These are phyloP conservation scores for Ustilago hordei DNA, from an alignment of 1,284 basidiomycete genomes.

Conservation along the genomic window DNA sequence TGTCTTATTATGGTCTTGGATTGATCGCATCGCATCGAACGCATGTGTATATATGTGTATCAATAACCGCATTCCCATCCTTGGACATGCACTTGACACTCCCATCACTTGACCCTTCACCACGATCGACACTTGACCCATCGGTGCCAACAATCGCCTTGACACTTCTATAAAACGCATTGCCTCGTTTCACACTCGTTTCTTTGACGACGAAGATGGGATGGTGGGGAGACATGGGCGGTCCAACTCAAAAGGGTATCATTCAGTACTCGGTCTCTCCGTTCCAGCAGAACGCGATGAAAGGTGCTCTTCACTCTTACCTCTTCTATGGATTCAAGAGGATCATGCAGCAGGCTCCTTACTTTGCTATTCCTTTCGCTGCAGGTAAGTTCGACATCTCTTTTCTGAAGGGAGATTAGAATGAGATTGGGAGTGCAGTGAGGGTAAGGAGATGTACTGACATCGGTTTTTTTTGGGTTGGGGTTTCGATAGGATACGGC, in stretches of 20 bases:
- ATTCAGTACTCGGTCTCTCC: slow-evolving; percentile 65
- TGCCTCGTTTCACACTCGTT: background rate
- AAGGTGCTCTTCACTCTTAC: slow-evolving; percentile 64
- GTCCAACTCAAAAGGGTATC: slow-evolving; percentile 66
- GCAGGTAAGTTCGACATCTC: slow-evolving; percentile 44
- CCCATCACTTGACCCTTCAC: background rate
- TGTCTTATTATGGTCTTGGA: no score
- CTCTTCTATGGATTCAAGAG: slow-evolving; percentile 68
- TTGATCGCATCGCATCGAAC: no score
- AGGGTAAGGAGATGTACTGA: background rate
- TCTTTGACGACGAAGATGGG: slow-evolving; percentile 56
- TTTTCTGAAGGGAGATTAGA: background rate
- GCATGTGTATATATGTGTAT: no score
- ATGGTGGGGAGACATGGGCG: slow-evolving; percentile 69
- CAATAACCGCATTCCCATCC: no score
- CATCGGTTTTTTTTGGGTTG: background rate
- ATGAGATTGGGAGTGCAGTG: no score
- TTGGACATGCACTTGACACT: background rate
- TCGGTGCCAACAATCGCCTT: no score
- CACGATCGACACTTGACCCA: background rate
- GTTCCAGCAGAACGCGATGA: slow-evolving; percentile 66
- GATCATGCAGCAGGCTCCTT: slow-evolving; percentile 65
- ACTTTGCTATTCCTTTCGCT: slow-evolving; percentile 66
- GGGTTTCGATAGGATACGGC: slow-evolving; percentile 52
- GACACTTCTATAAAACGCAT: background rate